Base-by-base conservation (phyloP, 1,139 yeast species). In the Suhomyces choctaworum region DNA sequence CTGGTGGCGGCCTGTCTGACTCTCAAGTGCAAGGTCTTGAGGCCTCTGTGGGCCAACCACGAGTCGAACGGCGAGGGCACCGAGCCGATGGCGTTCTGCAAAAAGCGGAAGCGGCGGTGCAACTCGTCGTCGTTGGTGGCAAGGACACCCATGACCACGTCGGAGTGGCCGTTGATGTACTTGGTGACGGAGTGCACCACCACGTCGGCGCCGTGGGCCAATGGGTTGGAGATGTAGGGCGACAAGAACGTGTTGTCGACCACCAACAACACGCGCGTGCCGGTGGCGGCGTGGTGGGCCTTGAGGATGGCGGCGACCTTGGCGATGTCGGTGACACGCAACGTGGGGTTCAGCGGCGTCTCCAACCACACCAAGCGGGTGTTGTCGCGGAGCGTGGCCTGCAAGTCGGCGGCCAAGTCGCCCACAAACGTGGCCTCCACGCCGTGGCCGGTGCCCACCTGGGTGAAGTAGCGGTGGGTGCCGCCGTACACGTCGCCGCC, bases 211-310 rank as follows among this genome's bases (percentile, higher is more conserved):
- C 96, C 96, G 50, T 73, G 80, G 45, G 63, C 66, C 58, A 87
- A 74, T 47, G 96, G 96, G 70, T 87, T 86, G 44, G 90, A 86
- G 55, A 87, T 68, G 63, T 92, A 92, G 50, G 97, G 97, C 13
- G 96, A 88, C 56, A 90, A 74, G 76, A 90, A 89, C 22, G 97
- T 90, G 71, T 92, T 86, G 70, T 90, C 97, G 40, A 88, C 96
- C 26, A 82, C 95, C 47, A 87, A 72, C 38, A 73, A 58, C 44
- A 86, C 70, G 36, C 65, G 66, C 45, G 60, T 60, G 31, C 71
- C 69, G 42, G 78, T 75, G 45, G 66, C 63, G 22, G 56, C 60
- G 51, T 80, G 70, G 51, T 72, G 75, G 21, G 58, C 52, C 48
- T 61, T 60, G 51, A 82, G 73, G 42, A 77, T 64, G 28, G 63